Base-by-base conservation (phyloP, 164 flowering plant species). In the Vitis rupestris region DNA sequence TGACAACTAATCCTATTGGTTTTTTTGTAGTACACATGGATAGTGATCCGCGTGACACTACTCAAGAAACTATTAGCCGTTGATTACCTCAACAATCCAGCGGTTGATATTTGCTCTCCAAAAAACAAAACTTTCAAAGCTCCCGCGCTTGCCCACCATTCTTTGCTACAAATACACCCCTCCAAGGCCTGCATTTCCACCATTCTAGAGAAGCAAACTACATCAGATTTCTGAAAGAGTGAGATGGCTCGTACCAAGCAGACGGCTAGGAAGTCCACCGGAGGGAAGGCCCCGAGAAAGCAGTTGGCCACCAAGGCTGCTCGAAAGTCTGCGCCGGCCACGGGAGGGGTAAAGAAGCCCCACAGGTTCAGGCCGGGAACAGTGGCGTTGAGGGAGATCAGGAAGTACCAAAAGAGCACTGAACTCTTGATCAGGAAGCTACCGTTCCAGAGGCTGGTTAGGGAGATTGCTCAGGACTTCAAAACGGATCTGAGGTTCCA, bases 401-500 rank as follows among this genome's bases (percentile, higher is more conserved):
- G 74, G 59, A 75, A 71, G 74, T 74, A 74, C 66, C 44, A 37
- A 63, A 75, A 75, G 74, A 70, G 70, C 63, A 65, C 74, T 0
- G 74, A 70, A 27, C 63, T 70, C 4, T n/a, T 70, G 71, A 70
- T 66, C n/a, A 27, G 66, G 2, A 75, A 75, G 71, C 63, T 73
- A 53, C 64, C 64, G 14, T 73, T 72, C 16, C 72, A 76, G 71
- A 70, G 78, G 67, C 75, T 75, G 50, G 78, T 75, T 44, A 55
- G 78, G 9, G 78, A 75, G 31, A 71, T 78, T 47, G 81, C 78
- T 54, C 78, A 75, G 51, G 81, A 78, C 49, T 71, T 78, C 62
- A 67, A 78, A 71, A 74, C 75, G 6, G 81, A 77, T 52, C 65
- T 61, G 14, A 51, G 65, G 3, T 69, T 69, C 60, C 72, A 69